Evolutionary conservation across 768 basidiomycete genomes (phyloP), one percentile per base, ranked within the genome.

Genomic region (Galerina marginata): DNA sequence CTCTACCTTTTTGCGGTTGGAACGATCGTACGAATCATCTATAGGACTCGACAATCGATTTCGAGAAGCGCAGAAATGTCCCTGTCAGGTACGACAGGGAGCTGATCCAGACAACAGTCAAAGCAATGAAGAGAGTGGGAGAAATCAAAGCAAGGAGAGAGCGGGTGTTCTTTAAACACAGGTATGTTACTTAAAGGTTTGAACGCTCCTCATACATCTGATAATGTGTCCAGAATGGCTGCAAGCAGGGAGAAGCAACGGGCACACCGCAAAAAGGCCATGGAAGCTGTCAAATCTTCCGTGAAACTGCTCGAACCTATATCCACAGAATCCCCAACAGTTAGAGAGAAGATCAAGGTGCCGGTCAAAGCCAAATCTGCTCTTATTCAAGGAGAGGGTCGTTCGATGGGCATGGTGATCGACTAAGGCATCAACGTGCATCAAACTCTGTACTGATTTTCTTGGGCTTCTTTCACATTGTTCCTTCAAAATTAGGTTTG

Each of bases 31-130:
- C 26, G 23, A 60, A 45, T 51, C 52, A 43, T 23, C 52, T 44
- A 4, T 63, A 99, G 96, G 97, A 99, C 78, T 92, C 95, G 2
- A 99, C 96, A 3, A 95, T 98, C 72, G 95, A 96, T 69, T 99
- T 99, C 75, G 97, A 99, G 83, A 99, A 99, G 78, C 89, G 97
- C 65, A 87, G 97, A 75, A 98, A 99, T 72, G 88, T 97, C 15
- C 97, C 97, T 26, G 91, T 99, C 59, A 90, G 95, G 71, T 99
- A 99, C 81, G 89, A 99, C 79, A 90, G 97, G 71, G 94, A 98
- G 59, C 78, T 99, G 53, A 81, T 99, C 54, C 86, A 92, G 72
- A 96, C 92, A 2, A 99, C 97, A 9, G 83, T 99, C 74, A 91
- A 92, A 79, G 96, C 95, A 38, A 99, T 99, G 90, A 95, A 95